Conservation (phyloP, 352 stramenopile genomes). For the Pythium monospermum region DNA sequence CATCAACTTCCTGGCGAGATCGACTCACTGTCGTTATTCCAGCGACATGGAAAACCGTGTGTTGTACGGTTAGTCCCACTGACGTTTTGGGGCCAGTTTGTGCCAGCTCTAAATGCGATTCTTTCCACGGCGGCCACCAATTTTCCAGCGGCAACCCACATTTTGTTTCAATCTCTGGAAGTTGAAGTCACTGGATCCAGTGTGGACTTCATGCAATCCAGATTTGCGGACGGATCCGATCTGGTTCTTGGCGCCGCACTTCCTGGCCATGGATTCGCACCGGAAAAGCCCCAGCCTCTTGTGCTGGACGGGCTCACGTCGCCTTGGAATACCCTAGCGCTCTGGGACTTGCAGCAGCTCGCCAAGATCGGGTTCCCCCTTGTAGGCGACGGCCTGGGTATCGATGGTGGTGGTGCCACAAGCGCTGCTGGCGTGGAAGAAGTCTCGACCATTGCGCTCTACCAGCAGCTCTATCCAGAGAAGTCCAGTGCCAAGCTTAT, state of each 20-base stretch:
- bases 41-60: conserved; percentile 6
- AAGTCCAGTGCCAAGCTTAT: conserved; percentile 80
- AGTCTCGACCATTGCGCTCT: conserved; percentile 88
- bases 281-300: conserved; percentile 31
- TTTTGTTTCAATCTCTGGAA: conserved; percentile 92
- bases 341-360: conserved; percentile 91
- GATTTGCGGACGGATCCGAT: conserved; percentile 64
- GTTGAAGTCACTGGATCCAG: conserved; percentile 49
- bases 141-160: conserved; percentile 42
- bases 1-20: conserved; percentile 25
- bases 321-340: conserved; percentile 95
- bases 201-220: conserved; percentile 51
- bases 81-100: conserved; percentile 93
- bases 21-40: conserved; percentile 2
- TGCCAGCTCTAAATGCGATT: conserved; percentile 94
- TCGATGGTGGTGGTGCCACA: conserved; percentile 35
- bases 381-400: conserved; percentile 81
- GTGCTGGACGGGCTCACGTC: conserved; percentile 85
- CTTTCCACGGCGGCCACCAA: conserved; percentile 58
- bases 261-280: conserved; percentile 68
- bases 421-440: conserved; percentile 96
- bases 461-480: conserved; percentile 81
- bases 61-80: conserved; percentile 84
- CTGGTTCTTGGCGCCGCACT: conserved; percentile 91
- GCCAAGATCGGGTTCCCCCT: conserved; percentile 88